These are phyloP conservation scores for Galerina sulciceps DNA, from an alignment of 768 basidiomycete genomes.

Conservation along the genomic window DNA sequence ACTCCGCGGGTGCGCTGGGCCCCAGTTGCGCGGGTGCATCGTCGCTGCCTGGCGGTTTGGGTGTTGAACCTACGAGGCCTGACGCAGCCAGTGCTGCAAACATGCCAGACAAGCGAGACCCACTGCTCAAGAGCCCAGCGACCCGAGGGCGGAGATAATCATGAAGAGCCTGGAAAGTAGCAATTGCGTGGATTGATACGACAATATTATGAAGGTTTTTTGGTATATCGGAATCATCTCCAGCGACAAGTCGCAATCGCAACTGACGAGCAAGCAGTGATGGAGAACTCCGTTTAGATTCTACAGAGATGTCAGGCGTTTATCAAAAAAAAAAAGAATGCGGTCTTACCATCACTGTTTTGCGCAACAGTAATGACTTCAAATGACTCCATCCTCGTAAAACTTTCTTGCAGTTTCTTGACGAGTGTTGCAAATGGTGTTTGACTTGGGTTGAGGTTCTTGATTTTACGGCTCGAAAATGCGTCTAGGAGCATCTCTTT, in stretches of 20 bases:
- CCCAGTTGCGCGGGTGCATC: slow-evolving; percentile 34
- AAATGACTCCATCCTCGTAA: slow-evolving; percentile 94
- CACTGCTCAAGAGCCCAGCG: slow-evolving; percentile 65
- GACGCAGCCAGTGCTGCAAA: slow-evolving; percentile 87
- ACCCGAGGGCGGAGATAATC: slow-evolving; percentile 95
- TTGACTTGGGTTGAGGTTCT: slow-evolving; percentile 45
- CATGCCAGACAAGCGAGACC: slow-evolving; percentile 82
- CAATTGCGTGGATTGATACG: slow-evolving; percentile 97
- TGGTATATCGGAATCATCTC: slow-evolving; percentile 88
- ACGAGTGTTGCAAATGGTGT: slow-evolving; percentile 79
- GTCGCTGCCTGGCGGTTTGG: slow-evolving; percentile 38
- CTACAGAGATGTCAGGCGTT: slow-evolving; percentile 37
- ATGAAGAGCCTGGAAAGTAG: slow-evolving; percentile 95
- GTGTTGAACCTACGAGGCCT: slow-evolving; percentile 60
- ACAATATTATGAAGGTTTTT: slow-evolving; percentile 87
- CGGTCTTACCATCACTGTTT: slow-evolving; percentile 71
- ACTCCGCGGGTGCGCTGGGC: slow-evolving; percentile 35
- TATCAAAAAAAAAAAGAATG: slow-evolving; percentile 3
- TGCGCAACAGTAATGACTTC: slow-evolving; percentile 91
- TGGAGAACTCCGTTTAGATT: slow-evolving; percentile 90
- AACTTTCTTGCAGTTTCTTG: slow-evolving; percentile 94
- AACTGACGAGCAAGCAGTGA: slow-evolving; percentile 92
- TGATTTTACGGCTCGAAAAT: slow-evolving; percentile 62
- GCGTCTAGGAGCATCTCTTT: slow-evolving; percentile 82
- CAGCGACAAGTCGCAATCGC: slow-evolving; percentile 86